Evolutionary conservation across 2,329 filamentous ascomycete genomes (phyloP).

Genomic region (Colletotrichum sp.): DNA sequence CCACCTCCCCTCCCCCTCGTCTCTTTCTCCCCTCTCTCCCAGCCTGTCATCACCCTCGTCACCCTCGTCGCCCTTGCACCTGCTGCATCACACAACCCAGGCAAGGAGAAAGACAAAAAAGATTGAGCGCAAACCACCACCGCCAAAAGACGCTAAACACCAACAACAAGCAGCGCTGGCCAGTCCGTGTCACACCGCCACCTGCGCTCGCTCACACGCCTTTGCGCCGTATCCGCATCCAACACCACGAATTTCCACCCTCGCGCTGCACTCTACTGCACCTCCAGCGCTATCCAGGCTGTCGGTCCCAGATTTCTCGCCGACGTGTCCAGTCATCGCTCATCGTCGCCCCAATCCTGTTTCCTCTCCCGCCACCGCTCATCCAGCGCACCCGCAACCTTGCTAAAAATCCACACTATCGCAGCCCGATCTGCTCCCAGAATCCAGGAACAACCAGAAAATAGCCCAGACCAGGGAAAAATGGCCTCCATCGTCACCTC

Average conservation of each 20-base stretch:
- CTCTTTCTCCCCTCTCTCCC: not conserved
- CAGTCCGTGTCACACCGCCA: constrained; percentile 3
- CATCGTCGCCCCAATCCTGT: not conserved
- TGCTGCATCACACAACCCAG: not conserved
- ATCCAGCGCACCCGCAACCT: not conserved
- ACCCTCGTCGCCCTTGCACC: not conserved
- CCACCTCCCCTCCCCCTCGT: not conserved
- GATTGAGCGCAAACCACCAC: not conserved
- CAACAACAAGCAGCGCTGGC: not conserved
- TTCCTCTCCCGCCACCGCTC: not conserved
- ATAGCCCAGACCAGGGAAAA: not conserved
- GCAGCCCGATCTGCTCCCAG: not conserved
- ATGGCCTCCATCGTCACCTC: constrained; percentile 4
- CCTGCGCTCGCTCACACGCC: not conserved
- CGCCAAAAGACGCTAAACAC: not conserved
- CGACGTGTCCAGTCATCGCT: not conserved
- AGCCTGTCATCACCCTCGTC: not conserved
- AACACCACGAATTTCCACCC: not conserved
- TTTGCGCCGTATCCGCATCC: not conserved
- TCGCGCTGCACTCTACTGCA: constrained; percentile 1
- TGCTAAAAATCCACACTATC: not conserved
- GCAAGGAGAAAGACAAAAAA: not conserved
- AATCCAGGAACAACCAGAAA: not conserved
- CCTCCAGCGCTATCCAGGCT: not conserved
- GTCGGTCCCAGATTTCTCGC: not conserved